These are phyloP conservation scores for Sarcomyxa edulis DNA, from an alignment of 768 basidiomycete genomes.

Conservation along the genomic window DNA sequence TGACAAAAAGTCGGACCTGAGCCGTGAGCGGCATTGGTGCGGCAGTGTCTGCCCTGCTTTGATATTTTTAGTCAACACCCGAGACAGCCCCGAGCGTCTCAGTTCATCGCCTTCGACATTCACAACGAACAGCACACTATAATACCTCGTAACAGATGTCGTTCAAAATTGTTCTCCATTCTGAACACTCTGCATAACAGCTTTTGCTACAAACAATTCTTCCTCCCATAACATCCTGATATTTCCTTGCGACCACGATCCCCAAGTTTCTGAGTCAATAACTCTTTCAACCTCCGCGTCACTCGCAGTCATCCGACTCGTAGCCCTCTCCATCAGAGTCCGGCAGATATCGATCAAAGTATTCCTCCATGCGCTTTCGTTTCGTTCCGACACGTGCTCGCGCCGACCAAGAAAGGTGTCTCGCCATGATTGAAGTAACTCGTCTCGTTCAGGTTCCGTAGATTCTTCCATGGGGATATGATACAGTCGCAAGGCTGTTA, in stretches of 20 bases:
- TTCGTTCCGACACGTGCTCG: slow-evolving; percentile 39
- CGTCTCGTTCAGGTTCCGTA: slow-evolving; percentile 18
- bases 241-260: slow-evolving; percentile 25
- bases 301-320: slow-evolving; percentile 9
- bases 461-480: slow-evolving; percentile 34
- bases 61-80: background rate
- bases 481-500: slow-evolving; percentile 66
- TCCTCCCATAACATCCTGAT: slow-evolving; percentile 59
- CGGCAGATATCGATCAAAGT: slow-evolving; percentile 35
- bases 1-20: too few relatives aligned
- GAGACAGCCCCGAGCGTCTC: background rate
- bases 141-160: background rate
- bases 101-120: background rate
- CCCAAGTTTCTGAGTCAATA: slow-evolving; percentile 7
- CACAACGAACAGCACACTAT: background rate
- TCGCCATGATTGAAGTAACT: slow-evolving; percentile 42
- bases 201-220: slow-evolving; percentile 45
- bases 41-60: background rate
- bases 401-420: slow-evolving; percentile 44
- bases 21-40: too few relatives aligned
- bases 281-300: slow-evolving; percentile 7
- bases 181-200: slow-evolving; percentile 39
- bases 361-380: slow-evolving; percentile 42
- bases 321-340: slow-evolving; percentile 27
- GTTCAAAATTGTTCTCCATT: slow-evolving; percentile 43